Conservation (phyloP, 2,329 filamentous ascomycete species). For the Lachnellula arida region DNA sequence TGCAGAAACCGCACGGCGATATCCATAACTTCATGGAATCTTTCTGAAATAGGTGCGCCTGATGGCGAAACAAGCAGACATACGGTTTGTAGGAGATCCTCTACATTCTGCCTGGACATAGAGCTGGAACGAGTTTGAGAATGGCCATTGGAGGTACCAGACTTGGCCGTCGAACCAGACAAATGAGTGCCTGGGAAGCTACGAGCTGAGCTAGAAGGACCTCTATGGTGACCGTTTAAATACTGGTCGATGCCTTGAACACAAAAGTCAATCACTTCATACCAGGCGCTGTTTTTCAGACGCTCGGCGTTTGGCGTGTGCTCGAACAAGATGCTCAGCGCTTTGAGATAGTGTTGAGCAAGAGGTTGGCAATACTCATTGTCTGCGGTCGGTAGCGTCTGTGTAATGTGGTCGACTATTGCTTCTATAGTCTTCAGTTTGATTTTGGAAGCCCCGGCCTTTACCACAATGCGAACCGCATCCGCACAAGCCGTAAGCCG, state of each 20-base stretch:
- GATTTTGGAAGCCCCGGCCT: slow-evolving; percentile 62
- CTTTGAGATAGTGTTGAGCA: slow-evolving; percentile 72
- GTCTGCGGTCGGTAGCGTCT: slow-evolving; percentile 60
- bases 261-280: slow-evolving; percentile 48
- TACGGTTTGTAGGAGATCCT: slow-evolving; percentile 62
- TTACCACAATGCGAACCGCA: slow-evolving; percentile 66
- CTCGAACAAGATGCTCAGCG: slow-evolving; percentile 64
- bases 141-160: slow-evolving; percentile 26
- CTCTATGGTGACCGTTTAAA: slow-evolving; percentile 28
- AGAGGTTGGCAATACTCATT: slow-evolving; percentile 65
- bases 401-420: slow-evolving; percentile 75
- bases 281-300: slow-evolving; percentile 50
- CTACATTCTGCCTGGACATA: slow-evolving; percentile 35
- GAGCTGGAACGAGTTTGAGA: slow-evolving; percentile 22
- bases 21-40: slow-evolving; percentile 51
- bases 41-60: slow-evolving; percentile 61
- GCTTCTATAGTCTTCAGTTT: slow-evolving; percentile 73
- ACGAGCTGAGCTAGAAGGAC: slow-evolving; percentile 10
- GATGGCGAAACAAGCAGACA: slow-evolving; percentile 57
- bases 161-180: slow-evolving; percentile 22
- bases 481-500: slow-evolving; percentile 66
- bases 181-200: slow-evolving; percentile 17
- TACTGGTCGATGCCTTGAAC: slow-evolving; percentile 55
- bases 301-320: slow-evolving; percentile 77
- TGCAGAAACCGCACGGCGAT: slow-evolving; percentile 58